A percentile compares a stretch with the other conserved stretches of the same genome.
Evolutionary conservation across 176 grass and related monocot genomes (phyloP).

Genomic region (Thalia dealbata): DNA sequence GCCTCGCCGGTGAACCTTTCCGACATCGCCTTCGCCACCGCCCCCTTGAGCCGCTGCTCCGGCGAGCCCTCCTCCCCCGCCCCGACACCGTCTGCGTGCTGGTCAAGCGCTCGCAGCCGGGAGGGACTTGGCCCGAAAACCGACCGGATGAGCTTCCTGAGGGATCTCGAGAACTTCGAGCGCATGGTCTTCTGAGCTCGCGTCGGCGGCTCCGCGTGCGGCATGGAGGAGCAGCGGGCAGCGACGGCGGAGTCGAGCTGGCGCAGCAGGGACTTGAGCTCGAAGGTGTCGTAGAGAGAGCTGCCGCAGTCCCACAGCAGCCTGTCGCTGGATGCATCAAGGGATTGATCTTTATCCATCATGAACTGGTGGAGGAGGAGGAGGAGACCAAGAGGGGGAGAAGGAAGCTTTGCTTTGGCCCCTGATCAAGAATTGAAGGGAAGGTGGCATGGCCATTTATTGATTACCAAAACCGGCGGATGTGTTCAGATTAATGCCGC

Average conservation of each 20-base stretch:
- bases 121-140: background rate
- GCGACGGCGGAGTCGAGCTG: conserved; percentile 17
- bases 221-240: conserved; percentile 19
- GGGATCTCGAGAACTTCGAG: conserved; percentile 11
- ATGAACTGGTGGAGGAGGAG: background rate
- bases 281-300: conserved; percentile 29
- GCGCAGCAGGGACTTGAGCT: conserved; percentile 19
- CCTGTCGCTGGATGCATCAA: background rate
- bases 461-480: too few species aligned
- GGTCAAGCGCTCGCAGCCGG: background rate
- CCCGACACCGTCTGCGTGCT: background rate
- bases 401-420: too few species aligned
- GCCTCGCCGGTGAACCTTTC: background rate
- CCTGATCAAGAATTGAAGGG: too few species aligned
- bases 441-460: too few species aligned
- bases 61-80: background rate
- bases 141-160: conserved; percentile 13
- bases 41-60: background rate
- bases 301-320: conserved; percentile 28
- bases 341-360: background rate
- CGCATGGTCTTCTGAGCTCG: conserved; percentile 5
- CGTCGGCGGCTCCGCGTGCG: conserved; percentile 4
- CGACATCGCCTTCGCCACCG: background rate
- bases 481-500: too few species aligned
- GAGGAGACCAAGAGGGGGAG: too few species aligned